Percentiles rank a stretch among this genome's conserved stretches.
Evolutionary conservation across 345 rosid species (phyloP).

Genomic region (Adansonia digitata): DNA sequence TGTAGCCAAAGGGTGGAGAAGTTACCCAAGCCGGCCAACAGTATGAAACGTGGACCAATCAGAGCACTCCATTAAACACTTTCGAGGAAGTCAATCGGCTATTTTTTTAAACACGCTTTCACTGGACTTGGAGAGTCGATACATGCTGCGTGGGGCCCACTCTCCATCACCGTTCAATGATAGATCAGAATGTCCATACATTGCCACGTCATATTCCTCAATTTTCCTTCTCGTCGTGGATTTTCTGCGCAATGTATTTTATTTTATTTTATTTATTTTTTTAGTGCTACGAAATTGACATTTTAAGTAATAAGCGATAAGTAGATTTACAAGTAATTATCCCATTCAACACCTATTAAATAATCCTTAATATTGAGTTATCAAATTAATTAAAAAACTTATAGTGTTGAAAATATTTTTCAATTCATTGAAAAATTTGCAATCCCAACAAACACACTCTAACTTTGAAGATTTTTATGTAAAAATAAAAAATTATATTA

Average conservation of each 20-base stretch:
- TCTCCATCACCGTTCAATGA: constrained; percentile 4
- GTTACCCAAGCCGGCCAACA: constrained; percentile 1
- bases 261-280: no score
- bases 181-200: constrained; percentile 2
- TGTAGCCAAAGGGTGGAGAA: neutral
- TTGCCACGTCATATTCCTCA: constrained; percentile 22
- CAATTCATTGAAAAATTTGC: no score
- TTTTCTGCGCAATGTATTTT: neutral
- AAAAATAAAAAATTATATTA: no score
- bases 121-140: neutral
- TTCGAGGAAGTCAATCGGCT: neutral
- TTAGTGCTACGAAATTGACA: no score
- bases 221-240: neutral
- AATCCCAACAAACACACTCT: no score
- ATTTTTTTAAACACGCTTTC: neutral
- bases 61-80: neutral
- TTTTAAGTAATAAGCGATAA: no score
- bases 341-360: no score
- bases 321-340: no score
- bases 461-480: no score
- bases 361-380: no score
- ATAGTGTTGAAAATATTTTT: no score
- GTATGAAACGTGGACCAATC: constrained; percentile 22
- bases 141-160: constrained; percentile 13
- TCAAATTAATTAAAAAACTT: no score